A percentile compares a stretch with the other conserved stretches of the same genome.
These are phyloP conservation scores for Lactarius vividus DNA, from an alignment of 768 basidiomycete genomes.

Conservation along the genomic window DNA sequence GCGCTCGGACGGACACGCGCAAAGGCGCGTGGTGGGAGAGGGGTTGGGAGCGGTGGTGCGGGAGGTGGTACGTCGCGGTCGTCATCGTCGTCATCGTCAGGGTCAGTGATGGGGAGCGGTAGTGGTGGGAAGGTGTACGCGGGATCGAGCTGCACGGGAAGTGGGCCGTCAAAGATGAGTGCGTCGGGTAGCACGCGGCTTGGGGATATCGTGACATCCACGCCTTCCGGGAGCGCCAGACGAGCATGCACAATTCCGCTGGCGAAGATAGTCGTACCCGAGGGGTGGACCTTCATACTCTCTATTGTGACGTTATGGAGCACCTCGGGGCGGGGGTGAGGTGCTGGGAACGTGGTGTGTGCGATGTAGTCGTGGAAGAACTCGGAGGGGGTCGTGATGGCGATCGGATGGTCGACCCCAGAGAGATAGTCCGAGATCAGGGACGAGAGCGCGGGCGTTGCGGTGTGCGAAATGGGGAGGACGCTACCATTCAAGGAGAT, in stretches of 20 bases:
- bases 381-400: slow-evolving; percentile 49
- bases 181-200: slow-evolving; percentile 70
- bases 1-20: slow-evolving; percentile 68
- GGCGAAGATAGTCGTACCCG: slow-evolving; percentile 50
- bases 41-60: slow-evolving; percentile 55
- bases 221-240: slow-evolving; percentile 65
- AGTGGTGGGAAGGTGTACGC: background rate
- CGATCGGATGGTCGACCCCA: slow-evolving; percentile 52
- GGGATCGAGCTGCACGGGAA: background rate
- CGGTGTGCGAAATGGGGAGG: slow-evolving; percentile 46
- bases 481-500: slow-evolving; percentile 55
- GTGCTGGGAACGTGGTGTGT: slow-evolving; percentile 59
- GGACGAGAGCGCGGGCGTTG: slow-evolving; percentile 48
- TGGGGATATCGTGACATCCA: slow-evolving; percentile 64
- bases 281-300: slow-evolving; percentile 68
- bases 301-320: slow-evolving; percentile 70
- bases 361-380: slow-evolving; percentile 49
- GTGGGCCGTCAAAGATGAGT: slow-evolving; percentile 65
- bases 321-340: slow-evolving; percentile 59
- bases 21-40: slow-evolving; percentile 70
- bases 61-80: slow-evolving; percentile 38
- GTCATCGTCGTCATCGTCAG: slow-evolving; percentile 26
- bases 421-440: slow-evolving; percentile 68
- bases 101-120: background rate
- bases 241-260: slow-evolving; percentile 67